Conservation (phyloP, 495 filamentous ascomycete species). For the Penicillium nucicola region DNA sequence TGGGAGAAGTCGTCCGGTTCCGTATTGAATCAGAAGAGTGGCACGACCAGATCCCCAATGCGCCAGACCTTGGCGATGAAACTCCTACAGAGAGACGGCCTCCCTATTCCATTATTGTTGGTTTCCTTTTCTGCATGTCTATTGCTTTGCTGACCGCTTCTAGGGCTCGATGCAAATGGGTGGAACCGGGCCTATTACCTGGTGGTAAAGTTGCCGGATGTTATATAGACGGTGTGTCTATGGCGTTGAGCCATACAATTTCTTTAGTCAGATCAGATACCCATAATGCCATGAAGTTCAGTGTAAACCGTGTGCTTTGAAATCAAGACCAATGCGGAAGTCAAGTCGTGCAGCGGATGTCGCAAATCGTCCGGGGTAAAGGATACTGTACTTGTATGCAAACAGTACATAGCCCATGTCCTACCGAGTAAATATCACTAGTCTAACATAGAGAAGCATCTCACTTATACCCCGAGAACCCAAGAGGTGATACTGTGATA, state of each 20-base stretch:
- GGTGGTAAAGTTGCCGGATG: slow-evolving; percentile 39
- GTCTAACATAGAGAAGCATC: too few relatives aligned
- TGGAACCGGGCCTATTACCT: slow-evolving; percentile 46
- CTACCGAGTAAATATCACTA: too few relatives aligned
- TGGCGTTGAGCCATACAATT: slow-evolving; percentile 5
- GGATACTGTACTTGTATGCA: too few relatives aligned
- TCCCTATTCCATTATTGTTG: slow-evolving; percentile 67
- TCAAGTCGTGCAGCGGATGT: too few relatives aligned
- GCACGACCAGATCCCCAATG: slow-evolving; percentile 78
- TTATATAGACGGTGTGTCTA: background rate
- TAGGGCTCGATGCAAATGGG: slow-evolving; percentile 55
- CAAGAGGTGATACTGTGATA: too few relatives aligned
- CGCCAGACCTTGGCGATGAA: slow-evolving; percentile 52
- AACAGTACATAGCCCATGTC: too few relatives aligned
- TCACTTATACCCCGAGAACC: too few relatives aligned
- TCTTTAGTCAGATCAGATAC: slow-evolving; percentile 22
- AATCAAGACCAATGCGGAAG: too few relatives aligned
- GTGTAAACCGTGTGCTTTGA: background rate
- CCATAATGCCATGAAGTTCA: slow-evolving; percentile 9
- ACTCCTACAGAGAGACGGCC: slow-evolving; percentile 50
- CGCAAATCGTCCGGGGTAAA: background rate
- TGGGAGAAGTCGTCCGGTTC: slow-evolving; percentile 81
- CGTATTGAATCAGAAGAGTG: slow-evolving; percentile 81
- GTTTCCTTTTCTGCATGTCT: slow-evolving; percentile 12
- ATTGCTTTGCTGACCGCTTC: background rate